Evolutionary conservation across 2,329 filamentous ascomycete species (phyloP), one percentile per base, ranked within the genome.

Genomic region (Calonectria crousiana): DNA sequence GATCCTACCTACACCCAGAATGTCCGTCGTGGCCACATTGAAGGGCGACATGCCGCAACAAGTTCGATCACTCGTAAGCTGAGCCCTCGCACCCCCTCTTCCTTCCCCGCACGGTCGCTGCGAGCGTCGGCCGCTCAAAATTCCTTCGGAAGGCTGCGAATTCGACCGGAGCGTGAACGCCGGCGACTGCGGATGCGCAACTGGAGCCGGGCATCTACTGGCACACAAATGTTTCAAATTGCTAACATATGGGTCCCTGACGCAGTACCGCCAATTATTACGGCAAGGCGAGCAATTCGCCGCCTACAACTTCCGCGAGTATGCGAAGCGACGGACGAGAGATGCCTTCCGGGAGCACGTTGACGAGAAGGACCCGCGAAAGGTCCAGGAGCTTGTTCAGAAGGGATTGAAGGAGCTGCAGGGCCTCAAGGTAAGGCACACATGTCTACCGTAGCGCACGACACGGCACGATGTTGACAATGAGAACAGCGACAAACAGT

Each of bases 251-350:
- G 36, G n/a, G 16, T 13, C 53, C 38, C 23, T 23, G 14, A 10
- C 66, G 20, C 77, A 98, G 96, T 98, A 98, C 87, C 96, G 97
- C 78, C 96, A 96, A 82, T 89, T 99, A 81, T 89, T 98, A 81
- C 94, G 96, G 80, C 94, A 97, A 85, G 93, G 95, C 76, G 90
- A 90, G 75, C 94, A 98, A 83, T 98, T 99, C 85, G 92, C 95
- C 76, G 92, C 94, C 79, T 99, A 98, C 89, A 99, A 98, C 87
- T 99, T 98, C 90, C 92, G 97, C 87, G 96, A 98, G 85, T 99
- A 99, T 86, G 96, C 97, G 69, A 94, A 93, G 86, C 93, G 97
- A 83, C 92, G 96, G 85, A 98, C 97, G 84, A 91, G 91, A 84
- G 97, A 98, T 88, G 93, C 95, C 6, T 99, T 98, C 86, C 91